Percentiles rank a stretch among this genome's conserved stretches.
Conservation (phyloP, 768 basidiomycete genomes). For the Podaxis carcinomalis region DNA sequence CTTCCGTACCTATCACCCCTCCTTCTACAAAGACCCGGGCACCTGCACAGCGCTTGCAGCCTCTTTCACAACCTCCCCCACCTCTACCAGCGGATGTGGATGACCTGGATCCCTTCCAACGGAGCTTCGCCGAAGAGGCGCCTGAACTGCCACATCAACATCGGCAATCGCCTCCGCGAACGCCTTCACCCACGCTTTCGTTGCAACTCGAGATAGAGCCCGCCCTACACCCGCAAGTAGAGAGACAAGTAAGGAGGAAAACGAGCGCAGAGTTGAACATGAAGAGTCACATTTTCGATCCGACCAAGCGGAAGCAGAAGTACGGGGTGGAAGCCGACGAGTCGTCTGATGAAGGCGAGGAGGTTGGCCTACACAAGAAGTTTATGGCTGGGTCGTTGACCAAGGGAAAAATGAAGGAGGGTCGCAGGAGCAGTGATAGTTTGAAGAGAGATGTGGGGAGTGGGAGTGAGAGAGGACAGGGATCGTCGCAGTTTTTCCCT, state of each 20-base stretch:
- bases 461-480: slow-evolving; percentile 16
- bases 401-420: slow-evolving; percentile 3
- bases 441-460: neutral
- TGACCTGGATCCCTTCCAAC: slow-evolving; percentile 38
- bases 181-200: slow-evolving; percentile 13
- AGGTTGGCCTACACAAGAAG: slow-evolving; percentile 11
- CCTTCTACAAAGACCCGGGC: neutral
- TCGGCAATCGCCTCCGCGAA: slow-evolving; percentile 4
- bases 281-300: slow-evolving; percentile 33
- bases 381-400: slow-evolving; percentile 2
- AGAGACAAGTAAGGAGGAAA: slow-evolving; percentile 23
- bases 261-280: slow-evolving; percentile 38
- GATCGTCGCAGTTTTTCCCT: slow-evolving; percentile 31
- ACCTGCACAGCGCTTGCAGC: neutral
- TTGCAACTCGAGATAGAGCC: slow-evolving; percentile 5
- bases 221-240: neutral
- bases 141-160: neutral
- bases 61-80: slow-evolving; percentile 6
- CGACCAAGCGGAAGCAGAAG: slow-evolving; percentile 16
- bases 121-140: slow-evolving; percentile 22
- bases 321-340: slow-evolving; percentile 13
- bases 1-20: neutral
- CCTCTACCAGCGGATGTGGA: slow-evolving; percentile 25
- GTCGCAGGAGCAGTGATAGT: slow-evolving; percentile 1
- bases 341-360: slow-evolving; percentile 11